These are phyloP conservation scores for Boletus coccyginus DNA, from an alignment of 768 basidiomycete species.

Conservation along the genomic window DNA sequence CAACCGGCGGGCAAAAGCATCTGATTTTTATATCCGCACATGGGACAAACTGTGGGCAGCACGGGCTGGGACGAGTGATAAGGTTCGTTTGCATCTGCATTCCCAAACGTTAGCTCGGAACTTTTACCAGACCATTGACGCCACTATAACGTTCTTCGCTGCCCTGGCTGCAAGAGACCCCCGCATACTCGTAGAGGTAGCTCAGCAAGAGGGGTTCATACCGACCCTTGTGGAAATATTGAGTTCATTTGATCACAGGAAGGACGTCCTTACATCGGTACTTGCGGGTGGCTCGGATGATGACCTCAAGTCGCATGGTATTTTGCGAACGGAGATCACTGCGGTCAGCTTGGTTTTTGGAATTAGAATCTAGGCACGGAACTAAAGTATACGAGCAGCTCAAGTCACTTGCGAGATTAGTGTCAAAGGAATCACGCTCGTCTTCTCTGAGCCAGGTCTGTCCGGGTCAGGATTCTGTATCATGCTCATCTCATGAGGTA, in stretches of 20 bases:
- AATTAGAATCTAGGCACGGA: neutral
- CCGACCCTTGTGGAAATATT: slow-evolving; percentile 46
- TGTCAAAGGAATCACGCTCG: slow-evolving; percentile 34
- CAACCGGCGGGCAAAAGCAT: slow-evolving; percentile 72
- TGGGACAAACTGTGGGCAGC: slow-evolving; percentile 65
- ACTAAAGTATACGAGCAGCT: slow-evolving; percentile 30
- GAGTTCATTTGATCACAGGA: slow-evolving; percentile 25
- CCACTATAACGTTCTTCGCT: slow-evolving; percentile 58
- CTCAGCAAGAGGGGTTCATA: slow-evolving; percentile 35
- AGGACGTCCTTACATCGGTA: slow-evolving; percentile 51
- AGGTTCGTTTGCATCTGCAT: slow-evolving; percentile 38
- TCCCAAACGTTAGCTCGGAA: neutral
- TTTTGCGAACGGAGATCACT: slow-evolving; percentile 56
- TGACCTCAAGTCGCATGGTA: slow-evolving; percentile 49
- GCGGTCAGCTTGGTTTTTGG: slow-evolving; percentile 40
- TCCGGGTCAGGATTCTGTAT: neutral
- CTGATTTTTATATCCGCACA: slow-evolving; percentile 66
- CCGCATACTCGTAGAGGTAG: slow-evolving; percentile 53
- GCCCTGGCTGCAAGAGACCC: slow-evolving; percentile 62
- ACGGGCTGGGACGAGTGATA: slow-evolving; percentile 60
- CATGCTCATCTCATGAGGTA: slow-evolving; percentile 3
- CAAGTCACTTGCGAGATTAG: slow-evolving; percentile 32
- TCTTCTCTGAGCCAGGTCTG: slow-evolving; percentile 22
- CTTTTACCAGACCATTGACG: slow-evolving; percentile 57
- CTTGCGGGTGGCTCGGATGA: slow-evolving; percentile 34